phyloP scores from a whole-genome alignment of 164 flowering plant species.

The Piper longum region DNA sequence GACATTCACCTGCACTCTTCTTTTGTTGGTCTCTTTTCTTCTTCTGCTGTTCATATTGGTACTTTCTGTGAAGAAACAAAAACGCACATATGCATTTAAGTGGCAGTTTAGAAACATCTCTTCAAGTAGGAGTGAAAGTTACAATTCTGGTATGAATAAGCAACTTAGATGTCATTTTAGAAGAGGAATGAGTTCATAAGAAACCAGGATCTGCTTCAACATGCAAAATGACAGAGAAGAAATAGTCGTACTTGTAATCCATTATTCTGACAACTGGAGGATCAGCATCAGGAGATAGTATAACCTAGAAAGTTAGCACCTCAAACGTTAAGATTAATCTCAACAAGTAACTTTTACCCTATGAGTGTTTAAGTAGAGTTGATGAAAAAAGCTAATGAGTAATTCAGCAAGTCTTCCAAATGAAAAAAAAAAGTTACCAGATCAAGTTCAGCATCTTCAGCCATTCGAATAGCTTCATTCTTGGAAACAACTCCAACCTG shows the following conservation, averaged over 20 bases:
- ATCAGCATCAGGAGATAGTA: slow-evolving; percentile 79
- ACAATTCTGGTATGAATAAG: background rate
- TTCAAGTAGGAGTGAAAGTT: background rate
- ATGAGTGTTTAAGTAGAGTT: background rate
- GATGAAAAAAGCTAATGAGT: background rate
- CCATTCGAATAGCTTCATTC: slow-evolving; percentile 53
- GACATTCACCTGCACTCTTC: slow-evolving; percentile 54
- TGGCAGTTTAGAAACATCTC: background rate
- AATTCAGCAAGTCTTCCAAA: background rate
- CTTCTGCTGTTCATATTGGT: slow-evolving; percentile 71
- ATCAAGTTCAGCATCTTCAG: slow-evolving; percentile 73
- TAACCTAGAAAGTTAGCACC: slow-evolving; percentile 39
- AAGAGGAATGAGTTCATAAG: background rate
- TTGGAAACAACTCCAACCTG: slow-evolving; percentile 69
- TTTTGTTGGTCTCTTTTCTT: slow-evolving; percentile 83
- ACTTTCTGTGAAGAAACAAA: slow-evolving; percentile 47
- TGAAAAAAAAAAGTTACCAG: slow-evolving; percentile 27
- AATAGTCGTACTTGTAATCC: slow-evolving; percentile 65
- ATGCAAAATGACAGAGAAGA: background rate
- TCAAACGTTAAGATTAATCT: background rate
- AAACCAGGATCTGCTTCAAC: background rate
- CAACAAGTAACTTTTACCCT: background rate
- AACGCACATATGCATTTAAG: background rate
- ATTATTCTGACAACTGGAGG: slow-evolving; percentile 89
- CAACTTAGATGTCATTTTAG: background rate